Base-by-base conservation (phyloP, 106 monocot species). In the Dioscorea dumetorum region DNA sequence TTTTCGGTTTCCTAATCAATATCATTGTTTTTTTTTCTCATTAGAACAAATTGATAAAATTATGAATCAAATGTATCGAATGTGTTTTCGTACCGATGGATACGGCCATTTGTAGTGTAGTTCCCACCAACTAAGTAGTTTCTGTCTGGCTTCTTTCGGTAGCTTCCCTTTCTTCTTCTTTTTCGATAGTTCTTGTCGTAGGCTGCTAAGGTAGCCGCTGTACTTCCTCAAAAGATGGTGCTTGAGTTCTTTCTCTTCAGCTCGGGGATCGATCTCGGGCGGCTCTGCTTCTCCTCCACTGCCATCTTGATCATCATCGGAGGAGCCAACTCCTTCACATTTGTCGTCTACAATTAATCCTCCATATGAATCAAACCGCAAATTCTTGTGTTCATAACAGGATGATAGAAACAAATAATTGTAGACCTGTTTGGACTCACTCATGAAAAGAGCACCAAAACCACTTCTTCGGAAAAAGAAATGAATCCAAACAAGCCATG, bases 61-160 rank as follows among this genome's bases (percentile, higher is more conserved):
- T 54, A 5, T 54, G 15, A 0, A 54, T 28, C 28, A 28, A 28
- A 28, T 28, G 3, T 28, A 28, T 28, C 28, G 28, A 28, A 28
- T 28, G 54, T 18, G 4, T 15, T 35, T 18, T 33, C 50, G 5
- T 82, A 88, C 88, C 63, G 88, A 88, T 22, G 88, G 88, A 68
- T 88, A 88, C 17, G 88, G 88, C 88, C 88, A 88, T 56, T 82
- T 88, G 68, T 88, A 85, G 65, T 88, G 88, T 14, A 81, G 67
- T 63, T 88, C 84, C 88, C 88, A 88, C 88, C 88, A 88, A 58
- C 73, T 74, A 48, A 85, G 81, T 1, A 88, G 88, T 64, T 85
- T 84, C 32, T 88, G 88, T 32, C 88, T 68, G 3, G 88, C 88
- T 49, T 88, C 88, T 67, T 85, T 85, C 2, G 88, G 88, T 0